Evolutionary conservation across 2,329 filamentous ascomycete species (phyloP), one percentile per base, ranked within the genome.

Genomic region (Fusarium concolor): DNA sequence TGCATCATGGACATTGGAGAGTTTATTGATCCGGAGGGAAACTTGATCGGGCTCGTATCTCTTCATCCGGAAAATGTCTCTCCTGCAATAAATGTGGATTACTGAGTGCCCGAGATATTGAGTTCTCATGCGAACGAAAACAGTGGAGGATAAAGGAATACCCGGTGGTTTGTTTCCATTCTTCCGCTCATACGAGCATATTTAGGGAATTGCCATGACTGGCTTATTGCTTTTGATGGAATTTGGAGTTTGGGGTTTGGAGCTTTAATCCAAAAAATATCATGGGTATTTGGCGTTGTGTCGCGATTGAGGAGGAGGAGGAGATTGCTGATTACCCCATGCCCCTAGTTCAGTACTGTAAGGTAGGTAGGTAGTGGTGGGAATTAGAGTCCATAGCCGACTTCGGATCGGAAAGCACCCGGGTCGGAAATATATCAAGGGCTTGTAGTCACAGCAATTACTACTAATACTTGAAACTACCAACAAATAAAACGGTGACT

Each of bases 11-110:
- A 74, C 44, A 67, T 74, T 56, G 65, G 70, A 33, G 68, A 73
- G 65, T 74, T 74, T 47, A 56, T 74, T 37, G 71, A 74, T 26
- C 54, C 71, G n/a, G 71, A 74, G 22, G 71, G 71, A 22, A 74
- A 74, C 62, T 26, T 74, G 50, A 60, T 74, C 56, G 71, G 71
- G 10, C 62, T 74, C 26, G 60, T 74, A 38, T 57, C 71, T 22
- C 59, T 70, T 31, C 71, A 74, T 37, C 59, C 67, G 41, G 69
- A 68, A 55, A 67, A 65, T 67, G 67, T 54, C 43, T 63, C 46
- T 54, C 50, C 65, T 55, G 46, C 49, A 10, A 47, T 55, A 52
- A 65, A 50, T 29, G 39, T 47, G 35, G 44, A 33, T 62, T 55
- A 28, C 38, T 46, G 22, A 49, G 51, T 22, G 22, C 22, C 22